Conservation (phyloP, 192 early-diverging fungal genomes). For the Ambispora gerdemannii region DNA sequence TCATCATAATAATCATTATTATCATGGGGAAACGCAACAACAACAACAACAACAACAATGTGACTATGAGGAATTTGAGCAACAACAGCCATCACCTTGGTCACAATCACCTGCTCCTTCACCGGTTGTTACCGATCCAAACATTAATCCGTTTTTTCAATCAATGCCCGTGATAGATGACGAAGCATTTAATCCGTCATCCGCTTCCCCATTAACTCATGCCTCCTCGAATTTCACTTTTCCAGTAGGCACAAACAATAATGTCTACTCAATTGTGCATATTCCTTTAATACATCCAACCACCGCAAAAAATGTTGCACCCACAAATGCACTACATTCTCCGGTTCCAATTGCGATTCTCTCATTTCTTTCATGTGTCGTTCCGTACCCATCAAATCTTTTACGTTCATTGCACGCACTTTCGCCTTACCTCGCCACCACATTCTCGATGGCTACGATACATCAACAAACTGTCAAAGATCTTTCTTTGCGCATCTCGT, state of each 20-base stretch:
- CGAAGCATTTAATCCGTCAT: constrained; percentile 51
- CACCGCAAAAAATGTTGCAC: constrained; percentile 35
- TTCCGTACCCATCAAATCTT: constrained; percentile 49
- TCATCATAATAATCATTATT: neutral
- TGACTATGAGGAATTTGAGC: constrained; percentile 54
- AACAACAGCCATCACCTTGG: constrained; percentile 55
- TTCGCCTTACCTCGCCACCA: constrained; percentile 48
- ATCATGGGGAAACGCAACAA: neutral
- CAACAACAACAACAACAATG: constrained; percentile 22
- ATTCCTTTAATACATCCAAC: constrained; percentile 49
- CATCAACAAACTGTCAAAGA: constrained; percentile 16
- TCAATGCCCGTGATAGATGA: constrained; percentile 50
- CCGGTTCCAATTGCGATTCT: constrained; percentile 51
- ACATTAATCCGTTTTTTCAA: constrained; percentile 57
- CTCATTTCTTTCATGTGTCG: constrained; percentile 50
- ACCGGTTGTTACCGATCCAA: constrained; percentile 50
- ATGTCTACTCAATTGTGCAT: constrained; percentile 51
- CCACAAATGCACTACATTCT: constrained; percentile 33
- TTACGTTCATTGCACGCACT: constrained; percentile 39
- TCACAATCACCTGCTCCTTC: constrained; percentile 56
- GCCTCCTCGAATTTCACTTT: neutral
- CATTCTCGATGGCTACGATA: constrained; percentile 30
- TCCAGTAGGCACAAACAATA: constrained; percentile 14
- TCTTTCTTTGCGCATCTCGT: constrained; percentile 29
- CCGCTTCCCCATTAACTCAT: constrained; percentile 34